Conservation (phyloP, 441 rosid genomes). For the Brassica hybrid region DNA sequence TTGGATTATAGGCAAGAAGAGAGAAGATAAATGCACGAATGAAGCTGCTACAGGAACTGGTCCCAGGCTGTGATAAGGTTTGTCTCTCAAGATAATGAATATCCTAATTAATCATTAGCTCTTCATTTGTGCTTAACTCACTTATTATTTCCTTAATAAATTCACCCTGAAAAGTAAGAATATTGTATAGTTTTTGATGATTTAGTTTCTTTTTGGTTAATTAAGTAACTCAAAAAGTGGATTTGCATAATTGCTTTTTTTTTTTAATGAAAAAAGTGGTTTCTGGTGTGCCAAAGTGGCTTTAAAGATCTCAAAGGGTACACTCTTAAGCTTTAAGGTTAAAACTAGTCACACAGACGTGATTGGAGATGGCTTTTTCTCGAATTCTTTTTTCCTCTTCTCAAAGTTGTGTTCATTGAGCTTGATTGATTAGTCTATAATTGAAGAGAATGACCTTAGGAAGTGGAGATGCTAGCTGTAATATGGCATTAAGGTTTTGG, state of each 20-base stretch:
- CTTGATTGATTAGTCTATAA: conserved; percentile 29
- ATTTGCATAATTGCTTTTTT: conserved; percentile 34
- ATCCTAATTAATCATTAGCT: conserved; percentile 49
- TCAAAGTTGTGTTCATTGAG: conserved; percentile 35
- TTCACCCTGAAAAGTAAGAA: conserved; percentile 27
- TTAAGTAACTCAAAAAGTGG: conserved; percentile 25
- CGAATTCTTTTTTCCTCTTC: conserved; percentile 32
- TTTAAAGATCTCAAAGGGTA: conserved; percentile 30
- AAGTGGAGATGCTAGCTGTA: conserved; percentile 56
- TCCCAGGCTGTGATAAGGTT: conserved; percentile 71
- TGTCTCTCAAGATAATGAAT: conserved; percentile 36
- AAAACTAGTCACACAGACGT: conserved; percentile 33
- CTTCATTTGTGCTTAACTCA: conserved; percentile 40
- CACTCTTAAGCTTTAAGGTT: conserved; percentile 37
- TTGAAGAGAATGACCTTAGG: not conserved
- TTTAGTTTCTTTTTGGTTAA: conserved; percentile 18
- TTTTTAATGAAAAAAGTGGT: conserved; percentile 31
- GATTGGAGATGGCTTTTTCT: conserved; percentile 25
- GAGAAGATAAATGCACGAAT: conserved; percentile 73
- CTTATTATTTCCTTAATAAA: conserved; percentile 37
- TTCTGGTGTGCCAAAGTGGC: conserved; percentile 33
- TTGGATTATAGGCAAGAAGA: conserved; percentile 57
- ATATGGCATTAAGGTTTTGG: conserved; percentile 48
- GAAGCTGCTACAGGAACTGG: conserved; percentile 75
- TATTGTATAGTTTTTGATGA: conserved; percentile 18